Base-by-base conservation (phyloP, 257 asterid species). In the Fraxinus anomala region DNA sequence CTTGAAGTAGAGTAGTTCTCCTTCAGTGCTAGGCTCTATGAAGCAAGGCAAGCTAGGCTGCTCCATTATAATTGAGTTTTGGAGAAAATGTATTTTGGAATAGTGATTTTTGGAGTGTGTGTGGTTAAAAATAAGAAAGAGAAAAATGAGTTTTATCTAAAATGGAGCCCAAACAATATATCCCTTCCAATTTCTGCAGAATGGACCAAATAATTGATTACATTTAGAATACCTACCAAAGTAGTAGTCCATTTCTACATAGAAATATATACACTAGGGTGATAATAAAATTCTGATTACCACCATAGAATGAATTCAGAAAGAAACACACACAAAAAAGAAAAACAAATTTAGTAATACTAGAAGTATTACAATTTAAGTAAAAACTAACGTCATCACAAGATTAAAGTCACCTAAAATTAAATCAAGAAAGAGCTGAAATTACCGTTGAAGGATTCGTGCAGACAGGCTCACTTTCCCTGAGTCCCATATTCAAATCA, bases 401-500 rank as follows among this genome's bases (percentile, higher is more conserved):
- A n/a, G 23, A 51, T 51, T 72, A 30, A 67, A 24, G 30, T 10
- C 9, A 8, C 49, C 33, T 66, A 77, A 72, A 24, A 19, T 7
- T 13, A 68, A 24, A 75, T 14, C 37, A 76, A 17, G 54, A 76
- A 3, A 24, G 44, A 30, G n/a, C 73, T 4, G 59, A 79, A 72
- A 54, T 33, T 84, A 89, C 94, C 90, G 1, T 26, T 26, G 77
- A 67, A 42, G 67, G 4, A 37, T 31, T 42, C 23, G 80, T n/a
- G 61, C 68, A 75, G 39, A 85, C 85, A 21, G 72, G 73, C 65
- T 80, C 81, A 24, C 49, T 44, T 73, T 81, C 85, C 1, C 54
- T 54, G 10, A 86, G 82, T 24, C 85, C 86, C 81, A 91, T 75
- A 40, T 87, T 88, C 79, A 92, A 70, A 56, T 87, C 93, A 67